Evolutionary conservation across 2,329 filamentous ascomycete genomes (phyloP).

Genomic region (Raffaelea arxii): DNA sequence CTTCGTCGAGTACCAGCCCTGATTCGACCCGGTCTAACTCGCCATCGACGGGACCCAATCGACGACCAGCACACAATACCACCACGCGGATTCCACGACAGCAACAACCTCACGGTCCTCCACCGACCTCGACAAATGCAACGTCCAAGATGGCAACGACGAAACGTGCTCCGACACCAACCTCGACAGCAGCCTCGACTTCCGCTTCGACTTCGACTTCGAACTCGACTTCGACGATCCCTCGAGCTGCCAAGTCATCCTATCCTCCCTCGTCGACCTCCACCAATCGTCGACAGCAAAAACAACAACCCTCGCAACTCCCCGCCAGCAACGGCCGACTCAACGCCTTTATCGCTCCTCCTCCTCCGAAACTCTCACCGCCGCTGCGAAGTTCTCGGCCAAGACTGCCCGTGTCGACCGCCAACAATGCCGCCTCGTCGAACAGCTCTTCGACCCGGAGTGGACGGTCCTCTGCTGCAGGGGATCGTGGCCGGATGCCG

Average conservation of each 20-base stretch:
- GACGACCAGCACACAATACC: constrained; percentile 16
- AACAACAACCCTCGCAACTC: no score
- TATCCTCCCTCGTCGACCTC: constrained; percentile 26
- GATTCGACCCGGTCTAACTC: constrained; percentile 47
- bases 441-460: background rate
- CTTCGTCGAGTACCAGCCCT: constrained; percentile 36
- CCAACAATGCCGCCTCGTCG: constrained; percentile 57
- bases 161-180: constrained; percentile 18
- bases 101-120: constrained; percentile 25
- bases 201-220: constrained; percentile 15
- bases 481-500: constrained; percentile 1
- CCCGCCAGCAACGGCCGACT: constrained; percentile 46
- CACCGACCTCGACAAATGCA: constrained; percentile 25
- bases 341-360: constrained; percentile 63
- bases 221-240: background rate
- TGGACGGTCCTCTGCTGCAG: constrained; percentile 4
- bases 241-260: constrained; percentile 16
- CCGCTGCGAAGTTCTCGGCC: constrained; percentile 72
- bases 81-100: constrained; percentile 20
- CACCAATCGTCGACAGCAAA: constrained; percentile 18
- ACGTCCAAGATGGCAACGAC: constrained; percentile 33
- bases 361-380: constrained; percentile 65
- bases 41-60: constrained; percentile 32
- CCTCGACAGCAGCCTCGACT: constrained; percentile 16
- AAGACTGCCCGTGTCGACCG: constrained; percentile 66